Evolutionary conservation across 805 yeast species (phyloP), one percentile per base, ranked within the genome.

Genomic region (Candida krabiensis): DNA sequence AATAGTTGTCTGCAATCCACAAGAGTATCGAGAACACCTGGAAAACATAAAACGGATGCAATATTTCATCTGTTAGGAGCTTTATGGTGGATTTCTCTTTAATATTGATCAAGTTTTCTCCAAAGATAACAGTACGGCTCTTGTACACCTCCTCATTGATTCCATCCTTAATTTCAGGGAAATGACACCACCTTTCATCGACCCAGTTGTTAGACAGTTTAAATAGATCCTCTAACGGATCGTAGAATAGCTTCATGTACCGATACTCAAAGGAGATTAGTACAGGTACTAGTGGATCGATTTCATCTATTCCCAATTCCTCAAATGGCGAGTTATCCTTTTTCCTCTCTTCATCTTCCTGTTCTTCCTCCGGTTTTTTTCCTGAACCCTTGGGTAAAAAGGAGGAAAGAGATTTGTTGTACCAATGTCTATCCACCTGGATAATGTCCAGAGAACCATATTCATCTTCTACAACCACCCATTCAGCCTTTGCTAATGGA

Each of bases 1-100:
- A 86, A 62, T 95, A 93, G 51, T 86, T 83, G 61, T 93, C 99
- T 12, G 88, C 77, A 9, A 88, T 73, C 99, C 99, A 93, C 30
- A 93, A 67, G 22, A 90, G 66, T 39, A 93, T 85, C 3, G 97
- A 89, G 57, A 91, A 91, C 1, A 91, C 81, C 66, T 93, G 99
- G 60, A 93, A 93, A 29, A 95, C 75, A 60, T 93, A 93, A 58
- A 93, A 93, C 1, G 99, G 99, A 60, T 93, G 98, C 28, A 93
- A 65, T 0, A 89, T 87, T 60, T 93, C 99, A 54, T 88, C 95
- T 18, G 84, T 68, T 24, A 93, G 68, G 30, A 93, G 70, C 55
- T 80, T 79, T 0, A 66, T 23, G 1, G 79, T 66, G 1, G 90
- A 58, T 44, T 89, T 91, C 41, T 85, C 91, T 37, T 79, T 78